These are phyloP conservation scores for Cornus suecica DNA, from an alignment of 148 eudicot genomes.

Conservation along the genomic window DNA sequence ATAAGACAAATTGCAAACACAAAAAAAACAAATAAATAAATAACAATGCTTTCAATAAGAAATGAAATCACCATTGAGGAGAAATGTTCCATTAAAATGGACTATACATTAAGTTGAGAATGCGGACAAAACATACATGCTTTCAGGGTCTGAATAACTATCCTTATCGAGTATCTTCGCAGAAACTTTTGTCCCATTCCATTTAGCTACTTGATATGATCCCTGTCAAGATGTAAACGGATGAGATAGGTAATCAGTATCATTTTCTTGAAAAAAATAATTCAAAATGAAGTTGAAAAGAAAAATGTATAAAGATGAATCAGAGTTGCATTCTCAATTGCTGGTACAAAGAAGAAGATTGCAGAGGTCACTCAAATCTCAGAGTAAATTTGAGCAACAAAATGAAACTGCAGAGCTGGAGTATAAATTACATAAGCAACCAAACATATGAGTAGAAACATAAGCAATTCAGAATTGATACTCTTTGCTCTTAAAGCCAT, in stretches of 20 bases:
- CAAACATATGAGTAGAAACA: background rate
- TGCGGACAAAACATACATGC: slow-evolving; percentile 49
- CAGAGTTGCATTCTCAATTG: background rate
- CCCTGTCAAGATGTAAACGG: slow-evolving; percentile 51
- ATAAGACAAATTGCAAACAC: background rate
- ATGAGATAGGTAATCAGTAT: background rate
- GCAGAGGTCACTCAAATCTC: background rate
- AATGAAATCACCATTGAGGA: background rate
- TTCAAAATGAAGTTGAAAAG: background rate
- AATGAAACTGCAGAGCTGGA: background rate
- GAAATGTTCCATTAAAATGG: background rate
- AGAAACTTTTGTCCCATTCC: slow-evolving; percentile 98
- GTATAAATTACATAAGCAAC: background rate
- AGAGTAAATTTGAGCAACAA: background rate
- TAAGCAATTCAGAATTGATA: background rate
- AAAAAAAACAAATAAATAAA: too few species aligned
- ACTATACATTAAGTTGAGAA: background rate
- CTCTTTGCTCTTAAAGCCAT: background rate
- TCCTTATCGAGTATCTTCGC: slow-evolving; percentile 98
- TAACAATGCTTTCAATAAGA: background rate
- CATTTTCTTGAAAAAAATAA: background rate
- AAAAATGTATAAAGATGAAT: background rate
- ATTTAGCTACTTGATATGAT: slow-evolving; percentile 89
- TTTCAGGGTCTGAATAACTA: slow-evolving; percentile 81
- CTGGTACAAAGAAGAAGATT: background rate